A percentile compares a stretch with the other conserved stretches of the same genome.
These are phyloP conservation scores for Pythium sukuiense DNA, from an alignment of 352 stramenopile species.

Conservation along the genomic window DNA sequence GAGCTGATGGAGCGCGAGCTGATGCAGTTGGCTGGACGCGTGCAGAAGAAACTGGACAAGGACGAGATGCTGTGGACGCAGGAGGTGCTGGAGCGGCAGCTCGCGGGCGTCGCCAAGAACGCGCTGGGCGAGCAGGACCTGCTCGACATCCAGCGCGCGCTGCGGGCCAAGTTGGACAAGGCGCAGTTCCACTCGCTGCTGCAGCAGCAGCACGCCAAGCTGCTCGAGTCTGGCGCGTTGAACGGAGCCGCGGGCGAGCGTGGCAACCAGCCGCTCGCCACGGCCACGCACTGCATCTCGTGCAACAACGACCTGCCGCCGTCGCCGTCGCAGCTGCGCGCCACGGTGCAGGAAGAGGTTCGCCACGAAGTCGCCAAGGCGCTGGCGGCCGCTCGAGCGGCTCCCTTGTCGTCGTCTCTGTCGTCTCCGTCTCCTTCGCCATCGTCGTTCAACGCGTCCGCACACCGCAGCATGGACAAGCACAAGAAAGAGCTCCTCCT, in stretches of 20 bases:
- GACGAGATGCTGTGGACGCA: slow-evolving; percentile 78
- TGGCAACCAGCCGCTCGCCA: slow-evolving; percentile 34
- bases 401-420: background rate
- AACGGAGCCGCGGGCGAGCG: slow-evolving; percentile 17
- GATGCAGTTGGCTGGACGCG: slow-evolving; percentile 54
- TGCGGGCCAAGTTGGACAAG: slow-evolving; percentile 64
- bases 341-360: slow-evolving; percentile 55
- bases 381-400: slow-evolving; percentile 28
- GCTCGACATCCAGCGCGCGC: slow-evolving; percentile 51
- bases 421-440: slow-evolving; percentile 5
- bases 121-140: slow-evolving; percentile 67
- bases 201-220: slow-evolving; percentile 44
- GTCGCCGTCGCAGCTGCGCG: slow-evolving; percentile 65
- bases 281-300: slow-evolving; percentile 62
- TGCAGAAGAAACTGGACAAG: slow-evolving; percentile 79
- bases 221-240: slow-evolving; percentile 23
- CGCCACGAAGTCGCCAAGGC: slow-evolving; percentile 61
- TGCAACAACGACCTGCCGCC: slow-evolving; percentile 61
- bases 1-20: slow-evolving; percentile 58
- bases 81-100: slow-evolving; percentile 61
- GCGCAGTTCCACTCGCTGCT: slow-evolving; percentile 53
- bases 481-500: slow-evolving; percentile 71
- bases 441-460: slow-evolving; percentile 51
- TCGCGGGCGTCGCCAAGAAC: slow-evolving; percentile 64
- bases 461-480: slow-evolving; percentile 59